Evolutionary conservation across 176 grass and related monocot genomes (phyloP), one percentile per base, ranked within the genome.

Genomic region (Cymbopogon citratus): DNA sequence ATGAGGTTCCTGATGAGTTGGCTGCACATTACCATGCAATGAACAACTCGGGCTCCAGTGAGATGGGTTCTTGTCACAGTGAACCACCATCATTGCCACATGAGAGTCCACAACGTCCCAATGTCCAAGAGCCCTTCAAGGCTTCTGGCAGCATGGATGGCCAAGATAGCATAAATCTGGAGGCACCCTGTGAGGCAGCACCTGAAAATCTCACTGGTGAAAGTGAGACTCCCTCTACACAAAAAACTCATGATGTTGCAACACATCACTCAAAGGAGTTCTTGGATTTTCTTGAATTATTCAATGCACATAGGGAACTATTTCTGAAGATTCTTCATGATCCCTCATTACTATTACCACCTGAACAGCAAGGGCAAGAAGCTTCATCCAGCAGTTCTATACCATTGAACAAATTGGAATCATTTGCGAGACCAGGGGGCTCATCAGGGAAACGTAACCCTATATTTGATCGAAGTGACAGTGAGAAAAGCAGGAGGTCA

Each of bases 281-380:
- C 73, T 39, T 76, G 68, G 92, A 91, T 75, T 91, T 89, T 33
- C 75, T 94, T 45, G 77, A 91, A 67, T 21, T 89, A 39, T 89
- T 94, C 57, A 85, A 81, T 68, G 87, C 77, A 48, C 87, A 94
- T 29, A 84, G 74, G 69, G 92, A 94, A 54, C 80, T 94, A 49
- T 89, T 94, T 74, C 31, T 94, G 12, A 94, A 89, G 81, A 85
- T 94, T 73, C 84, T 94, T 13, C 84, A 91, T 19, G 89, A 94
- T 73, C 92, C 92, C 78, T 79, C 85, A 35, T 77, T 86, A 13
- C 28, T 91, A 78, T 69, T 61, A 62, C 18, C 80, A 75, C 5
- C 64, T 59, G 73, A 87, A 77, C 74, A 83, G 6, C 85, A 81
- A 73, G 79, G 66, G 26, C 82, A 93, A 84, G 56, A 78, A 60